Evolutionary conservation across 2,329 filamentous ascomycete species (phyloP), one percentile per base, ranked within the genome.

Genomic region (Pseudogymnoascus sp.): DNA sequence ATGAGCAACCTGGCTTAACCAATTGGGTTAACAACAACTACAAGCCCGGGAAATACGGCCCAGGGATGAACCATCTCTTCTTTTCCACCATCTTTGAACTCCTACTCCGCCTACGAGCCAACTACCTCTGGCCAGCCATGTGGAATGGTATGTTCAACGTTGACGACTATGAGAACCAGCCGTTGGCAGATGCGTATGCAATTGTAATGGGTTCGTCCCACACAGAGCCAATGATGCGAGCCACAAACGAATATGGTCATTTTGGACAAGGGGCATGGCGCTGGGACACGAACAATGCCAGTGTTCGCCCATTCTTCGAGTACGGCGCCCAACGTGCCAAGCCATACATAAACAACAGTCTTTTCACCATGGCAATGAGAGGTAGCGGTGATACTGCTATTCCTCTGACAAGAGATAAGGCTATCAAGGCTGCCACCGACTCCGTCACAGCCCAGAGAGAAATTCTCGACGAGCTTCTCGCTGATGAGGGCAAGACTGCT

Each of bases 71-170:
- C 63, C 77, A 82, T n/a, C 80, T 83, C 3, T 89, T 91, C 72
- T 90, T 91, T 73, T 76, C 81, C 3, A 81, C 83, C 18, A 83
- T 91, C 18, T 90, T 89, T 66, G 89, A 91, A 75, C 77, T 91
- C 1, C 75, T 91, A 1, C 81, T 91, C 5, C 81, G 89, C 5
- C 78, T 89, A 28, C 81, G 84, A 38, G 88, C 88, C 14, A 91
- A 91, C 73, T 91, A 90, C 69, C 77, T 91, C 60, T 91, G 89
- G 88, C 89, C 88, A 0, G 82, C 87, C 0, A 79, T 84, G 71
- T 91, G 88, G 89, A 83, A 81, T 5, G 83, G 81, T 66, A 89
- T 90, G 80, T 89, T 91, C 69, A 84, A 86, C 70, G 82, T 89
- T 1, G 89, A 91, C 65, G 88, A 91, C 70, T 78, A 83, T 2